Evolutionary conservation across 2,329 filamentous ascomycete species (phyloP), one percentile per base, ranked within the genome.

Genomic region (Penicillium sp.): DNA sequence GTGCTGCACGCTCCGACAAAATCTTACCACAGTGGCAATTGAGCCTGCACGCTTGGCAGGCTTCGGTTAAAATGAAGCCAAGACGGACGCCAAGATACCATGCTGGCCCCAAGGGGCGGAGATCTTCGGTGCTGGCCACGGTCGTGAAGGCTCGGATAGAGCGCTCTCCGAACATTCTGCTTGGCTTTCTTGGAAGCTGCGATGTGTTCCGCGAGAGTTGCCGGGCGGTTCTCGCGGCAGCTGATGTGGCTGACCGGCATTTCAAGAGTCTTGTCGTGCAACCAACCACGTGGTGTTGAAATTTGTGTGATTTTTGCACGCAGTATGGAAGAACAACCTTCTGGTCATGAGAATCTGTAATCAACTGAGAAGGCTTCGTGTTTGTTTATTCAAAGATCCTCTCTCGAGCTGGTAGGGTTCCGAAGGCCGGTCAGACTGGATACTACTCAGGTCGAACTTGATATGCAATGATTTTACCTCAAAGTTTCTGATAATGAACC

Each of bases 11-110:
- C 10, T 11, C 14, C 13, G 34, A 16, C 14, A 7, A 36, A 36
- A 36, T n/a, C 14, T n/a, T 48, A 24, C 14, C 36, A 7, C 5
- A 38, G 14, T 38, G 40, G 39, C 39, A 44, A 48, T n/a, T 27
- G 14, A 43, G 32, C 29, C 9, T 22, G 24, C 16, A 29, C 13
- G 22, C 36, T 40, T 41, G 45, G 36, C 24, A n/a, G 13, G 16
- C 47, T 49, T 31, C 48, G 13, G 16, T 29, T 21, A 41, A 16
- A 14, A 39, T 32, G 16, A 41, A 40, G 49, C 49, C 49, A 51
- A 51, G 49, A 32, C 2, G n/a, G 42, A 34, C 27, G 36, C 49
- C 41, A 50, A 51, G 42, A 13, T 41, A 13, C 14, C 9, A 45
- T n/a, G n/a, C 16, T 31, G 10, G 16, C 27, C 24, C 16, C 6